Conservation (phyloP, 164 flowering plant genomes). For the Vitis riparia region DNA sequence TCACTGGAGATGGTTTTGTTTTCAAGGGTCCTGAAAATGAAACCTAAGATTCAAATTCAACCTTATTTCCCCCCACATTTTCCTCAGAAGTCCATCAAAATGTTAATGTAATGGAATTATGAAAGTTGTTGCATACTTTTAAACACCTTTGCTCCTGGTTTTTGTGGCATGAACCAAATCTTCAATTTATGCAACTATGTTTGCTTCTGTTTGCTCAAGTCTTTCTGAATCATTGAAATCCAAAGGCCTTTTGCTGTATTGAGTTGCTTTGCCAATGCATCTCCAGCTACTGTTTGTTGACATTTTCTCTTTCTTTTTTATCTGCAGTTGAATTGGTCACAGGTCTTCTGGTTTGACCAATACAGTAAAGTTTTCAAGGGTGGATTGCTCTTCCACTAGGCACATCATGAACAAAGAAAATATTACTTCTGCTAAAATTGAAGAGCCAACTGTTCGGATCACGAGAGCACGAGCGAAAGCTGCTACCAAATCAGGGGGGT, state of each 20-base stretch:
- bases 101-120: no score
- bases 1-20: no score
- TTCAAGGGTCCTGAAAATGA: no score
- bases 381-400: constrained; percentile 14
- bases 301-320: neutral
- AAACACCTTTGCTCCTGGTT: no score
- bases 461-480: constrained; percentile 40
- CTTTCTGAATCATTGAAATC: no score
- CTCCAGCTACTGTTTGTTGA: neutral
- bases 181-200: no score
- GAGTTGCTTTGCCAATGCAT: neutral
- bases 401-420: constrained; percentile 32
- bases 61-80: no score
- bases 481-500: constrained; percentile 16
- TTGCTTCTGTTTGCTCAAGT: no score
- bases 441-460: constrained; percentile 22
- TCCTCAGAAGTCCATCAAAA: no score
- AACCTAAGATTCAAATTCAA: no score
- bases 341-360: constrained; percentile 24
- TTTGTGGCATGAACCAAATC: no score
- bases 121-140: no score
- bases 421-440: constrained; percentile 11
- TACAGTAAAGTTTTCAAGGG: neutral
- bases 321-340: constrained; percentile 10
- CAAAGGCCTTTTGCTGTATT: neutral